phyloP scores from a whole-genome alignment of 495 filamentous ascomycete genomes.

The Amniculicola lignicola region DNA sequence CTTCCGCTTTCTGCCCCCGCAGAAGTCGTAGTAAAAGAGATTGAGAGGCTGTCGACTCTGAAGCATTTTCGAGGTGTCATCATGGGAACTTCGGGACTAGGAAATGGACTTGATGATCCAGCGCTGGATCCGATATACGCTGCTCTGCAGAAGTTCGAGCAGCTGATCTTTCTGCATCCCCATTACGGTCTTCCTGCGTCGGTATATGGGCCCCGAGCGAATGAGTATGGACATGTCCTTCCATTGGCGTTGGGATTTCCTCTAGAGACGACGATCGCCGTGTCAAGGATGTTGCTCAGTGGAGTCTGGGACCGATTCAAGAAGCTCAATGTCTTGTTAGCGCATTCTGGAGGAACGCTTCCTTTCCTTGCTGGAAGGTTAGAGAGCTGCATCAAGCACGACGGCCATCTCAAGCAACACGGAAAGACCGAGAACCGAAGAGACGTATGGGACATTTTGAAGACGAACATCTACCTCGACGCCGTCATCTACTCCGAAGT shows the following conservation, averaged over 20 bases:
- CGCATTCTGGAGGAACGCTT: conserved; percentile 84
- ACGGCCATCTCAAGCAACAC: conserved; percentile 61
- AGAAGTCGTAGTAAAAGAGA: conserved; percentile 60
- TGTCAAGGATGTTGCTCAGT: conserved; percentile 78
- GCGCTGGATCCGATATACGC: conserved; percentile 65
- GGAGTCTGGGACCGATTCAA: conserved; percentile 81
- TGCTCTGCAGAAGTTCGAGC: conserved; percentile 59
- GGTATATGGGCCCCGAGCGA: conserved; percentile 69
- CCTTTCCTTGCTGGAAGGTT: conserved; percentile 87
- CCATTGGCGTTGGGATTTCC: conserved; percentile 87
- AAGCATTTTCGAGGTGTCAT: conserved; percentile 78
- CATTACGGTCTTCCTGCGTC: conserved; percentile 82
- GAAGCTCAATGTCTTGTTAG: conserved; percentile 69
- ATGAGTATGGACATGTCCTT: conserved; percentile 83
- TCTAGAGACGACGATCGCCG: conserved; percentile 88
- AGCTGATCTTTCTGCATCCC: conserved; percentile 82
- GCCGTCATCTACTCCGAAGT: conserved; percentile 78
- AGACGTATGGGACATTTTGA: conserved; percentile 75
- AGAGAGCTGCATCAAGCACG: conserved; percentile 83
- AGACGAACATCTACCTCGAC: conserved; percentile 85
- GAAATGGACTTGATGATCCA: conserved; percentile 77
- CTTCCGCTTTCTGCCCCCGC: conserved; percentile 70
- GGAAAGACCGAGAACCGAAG: conserved; percentile 50
- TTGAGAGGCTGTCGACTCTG: conserved; percentile 57
- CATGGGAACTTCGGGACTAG: conserved; percentile 81